These are phyloP conservation scores for Dipteronia dyeriana DNA, from an alignment of 345 rosid genomes.

Conservation along the genomic window DNA sequence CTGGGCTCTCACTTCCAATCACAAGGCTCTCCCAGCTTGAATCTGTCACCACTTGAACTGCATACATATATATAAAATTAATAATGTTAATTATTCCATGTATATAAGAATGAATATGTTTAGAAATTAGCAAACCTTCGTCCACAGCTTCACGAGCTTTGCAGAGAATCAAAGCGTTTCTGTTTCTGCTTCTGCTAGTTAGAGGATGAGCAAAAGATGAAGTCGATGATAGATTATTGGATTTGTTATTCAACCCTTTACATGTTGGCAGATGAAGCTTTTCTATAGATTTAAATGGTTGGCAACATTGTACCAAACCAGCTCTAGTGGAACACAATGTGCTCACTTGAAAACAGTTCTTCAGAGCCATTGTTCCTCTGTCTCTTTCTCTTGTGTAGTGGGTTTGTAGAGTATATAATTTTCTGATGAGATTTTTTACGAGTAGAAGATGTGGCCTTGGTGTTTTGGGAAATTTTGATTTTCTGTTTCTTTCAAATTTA, in stretches of 20 bases:
- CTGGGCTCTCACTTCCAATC: slow-evolving; percentile 42
- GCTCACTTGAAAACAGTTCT: slow-evolving; percentile 47
- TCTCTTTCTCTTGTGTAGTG: background rate
- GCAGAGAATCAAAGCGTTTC: slow-evolving; percentile 46
- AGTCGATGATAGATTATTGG: slow-evolving; percentile 25
- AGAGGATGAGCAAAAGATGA: slow-evolving; percentile 23
- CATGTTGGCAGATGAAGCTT: slow-evolving; percentile 35
- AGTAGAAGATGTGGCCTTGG: slow-evolving; percentile 16
- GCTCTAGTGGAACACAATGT: slow-evolving; percentile 33
- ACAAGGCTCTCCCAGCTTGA: slow-evolving; percentile 53
- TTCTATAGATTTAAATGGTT: slow-evolving; percentile 34
- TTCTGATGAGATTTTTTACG: background rate
- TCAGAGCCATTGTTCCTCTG: slow-evolving; percentile 41
- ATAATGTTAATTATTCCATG: too few relatives aligned
- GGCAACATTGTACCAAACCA: slow-evolving; percentile 32
- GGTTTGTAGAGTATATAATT: background rate
- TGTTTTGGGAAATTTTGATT: background rate
- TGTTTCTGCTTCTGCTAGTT: slow-evolving; percentile 15
- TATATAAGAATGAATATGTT: background rate
- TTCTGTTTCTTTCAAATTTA: background rate
- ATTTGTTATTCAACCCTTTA: slow-evolving; percentile 26
- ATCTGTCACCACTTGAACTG: slow-evolving; percentile 62
- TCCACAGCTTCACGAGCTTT: slow-evolving; percentile 61
- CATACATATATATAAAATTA: background rate
- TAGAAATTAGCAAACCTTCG: slow-evolving; percentile 39